Percentiles rank a stretch among this genome's conserved stretches.
Evolutionary conservation across 2,329 filamentous ascomycete genomes (phyloP).

Genomic region (Fusarium brachygibbosum): DNA sequence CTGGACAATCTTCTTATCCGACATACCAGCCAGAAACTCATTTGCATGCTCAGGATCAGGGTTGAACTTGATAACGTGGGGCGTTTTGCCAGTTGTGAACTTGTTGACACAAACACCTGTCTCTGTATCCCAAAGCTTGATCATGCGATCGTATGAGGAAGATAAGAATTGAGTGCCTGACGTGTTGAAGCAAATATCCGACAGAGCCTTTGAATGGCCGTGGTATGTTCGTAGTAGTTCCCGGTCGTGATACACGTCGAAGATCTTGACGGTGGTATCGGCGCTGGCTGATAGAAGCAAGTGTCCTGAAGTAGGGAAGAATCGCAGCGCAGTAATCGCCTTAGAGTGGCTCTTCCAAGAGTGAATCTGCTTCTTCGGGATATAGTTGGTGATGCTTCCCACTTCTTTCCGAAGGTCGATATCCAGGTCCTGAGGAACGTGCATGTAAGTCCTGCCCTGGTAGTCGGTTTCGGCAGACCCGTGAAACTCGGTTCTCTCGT

Average conservation of each 20-base stretch:
- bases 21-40: slow-evolving; percentile 97
- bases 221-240: slow-evolving; percentile 92
- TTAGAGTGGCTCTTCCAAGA: slow-evolving; percentile 89
- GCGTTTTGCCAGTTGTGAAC: slow-evolving; percentile 94
- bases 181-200: slow-evolving; percentile 88
- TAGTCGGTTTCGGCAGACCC: slow-evolving; percentile 89
- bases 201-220: slow-evolving; percentile 90
- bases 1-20: slow-evolving; percentile 98
- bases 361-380: slow-evolving; percentile 93
- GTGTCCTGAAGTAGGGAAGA: slow-evolving; percentile 91
- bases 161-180: slow-evolving; percentile 89
- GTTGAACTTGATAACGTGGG: slow-evolving; percentile 95
- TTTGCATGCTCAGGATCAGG: slow-evolving; percentile 80
- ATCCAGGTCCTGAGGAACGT: slow-evolving; percentile 91
- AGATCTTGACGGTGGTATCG: slow-evolving; percentile 91
- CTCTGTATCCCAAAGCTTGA: slow-evolving; percentile 99
- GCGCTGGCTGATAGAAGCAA: slow-evolving; percentile 90
- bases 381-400: slow-evolving; percentile 87
- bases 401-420: slow-evolving; percentile 85
- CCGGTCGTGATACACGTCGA: slow-evolving; percentile 91
- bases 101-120: slow-evolving; percentile 89
- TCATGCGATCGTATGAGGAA: slow-evolving; percentile 92
- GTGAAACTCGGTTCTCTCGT: slow-evolving; percentile 90
- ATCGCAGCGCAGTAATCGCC: slow-evolving; percentile 87
- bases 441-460: slow-evolving; percentile 97